These are phyloP conservation scores for Pseudozyma tsukubaensis DNA, from an alignment of 1,284 basidiomycete species.

Conservation along the genomic window DNA sequence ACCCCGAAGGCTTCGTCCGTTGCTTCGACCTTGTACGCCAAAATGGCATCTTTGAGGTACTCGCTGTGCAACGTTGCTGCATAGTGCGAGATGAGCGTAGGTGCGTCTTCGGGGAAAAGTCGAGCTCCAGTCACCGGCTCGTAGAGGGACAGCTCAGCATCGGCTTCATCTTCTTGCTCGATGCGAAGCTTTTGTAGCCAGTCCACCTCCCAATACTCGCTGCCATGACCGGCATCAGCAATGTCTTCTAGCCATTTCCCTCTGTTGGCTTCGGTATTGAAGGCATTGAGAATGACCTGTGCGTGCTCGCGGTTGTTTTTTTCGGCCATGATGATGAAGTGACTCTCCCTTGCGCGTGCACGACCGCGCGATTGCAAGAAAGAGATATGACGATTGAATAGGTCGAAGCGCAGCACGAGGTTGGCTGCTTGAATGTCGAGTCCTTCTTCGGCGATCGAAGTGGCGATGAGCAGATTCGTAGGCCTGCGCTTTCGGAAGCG, in stretches of 20 bases:
- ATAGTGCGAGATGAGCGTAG: conserved; percentile 41
- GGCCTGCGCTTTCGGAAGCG: conserved; percentile 43
- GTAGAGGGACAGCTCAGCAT: conserved; percentile 13
- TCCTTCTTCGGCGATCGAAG: conserved; percentile 59
- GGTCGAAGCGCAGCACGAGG: conserved; percentile 58
- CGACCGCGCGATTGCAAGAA: conserved; percentile 56
- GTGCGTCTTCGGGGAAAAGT: conserved; percentile 43
- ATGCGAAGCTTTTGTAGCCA: conserved; percentile 32
- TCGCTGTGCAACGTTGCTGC: conserved; percentile 37
- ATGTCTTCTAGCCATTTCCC: conserved; percentile 39
- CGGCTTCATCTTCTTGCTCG: conserved; percentile 14
- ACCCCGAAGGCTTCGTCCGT: conserved; percentile 4
- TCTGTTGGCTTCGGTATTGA: conserved; percentile 27
- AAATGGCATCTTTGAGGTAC: conserved; percentile 23
- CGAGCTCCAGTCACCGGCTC: conserved; percentile 42
- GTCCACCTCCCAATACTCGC: conserved; percentile 11
- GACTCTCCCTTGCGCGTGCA: conserved; percentile 38
- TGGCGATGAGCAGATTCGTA: conserved; percentile 58
- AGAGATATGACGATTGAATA: conserved; percentile 53
- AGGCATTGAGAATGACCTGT: conserved; percentile 24
- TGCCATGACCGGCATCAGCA: conserved; percentile 13
- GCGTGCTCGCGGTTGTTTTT: conserved; percentile 25
- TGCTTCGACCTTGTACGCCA: conserved; percentile 28
- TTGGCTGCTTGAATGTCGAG: conserved; percentile 59
- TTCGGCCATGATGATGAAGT: conserved; percentile 52